A percentile compares a stretch with the other conserved stretches of the same genome.
Conservation (phyloP, 208 protist species). For the Trypanosoma caninum region DNA sequence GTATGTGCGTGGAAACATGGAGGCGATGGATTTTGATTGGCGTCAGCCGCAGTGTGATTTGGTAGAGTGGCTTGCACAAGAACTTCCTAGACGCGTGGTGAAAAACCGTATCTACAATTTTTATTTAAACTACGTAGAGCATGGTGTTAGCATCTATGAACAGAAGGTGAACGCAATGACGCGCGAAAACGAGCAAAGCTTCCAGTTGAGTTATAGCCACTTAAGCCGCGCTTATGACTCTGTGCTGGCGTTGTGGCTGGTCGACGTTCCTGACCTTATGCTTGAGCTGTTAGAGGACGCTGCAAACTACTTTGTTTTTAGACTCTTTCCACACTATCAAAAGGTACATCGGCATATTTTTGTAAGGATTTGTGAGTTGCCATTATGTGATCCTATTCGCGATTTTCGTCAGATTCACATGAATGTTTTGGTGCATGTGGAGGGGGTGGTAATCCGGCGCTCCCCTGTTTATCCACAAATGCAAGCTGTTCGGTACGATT, state of each 20-base stretch:
- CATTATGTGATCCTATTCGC: slow-evolving; percentile 95
- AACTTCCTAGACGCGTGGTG: slow-evolving; percentile 77
- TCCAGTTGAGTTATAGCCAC: slow-evolving; percentile 95
- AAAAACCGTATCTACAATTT: slow-evolving; percentile 93
- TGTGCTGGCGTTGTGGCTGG: slow-evolving; percentile 95
- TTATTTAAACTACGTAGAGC: slow-evolving; percentile 87
- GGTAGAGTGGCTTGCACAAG: slow-evolving; percentile 89
- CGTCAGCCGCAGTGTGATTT: slow-evolving; percentile 80
- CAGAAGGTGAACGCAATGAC: slow-evolving; percentile 81
- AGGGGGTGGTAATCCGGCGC: slow-evolving; percentile 98
- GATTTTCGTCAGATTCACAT: slow-evolving; percentile 98
- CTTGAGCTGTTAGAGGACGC: slow-evolving; percentile 97
- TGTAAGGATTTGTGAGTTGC: slow-evolving; percentile 97
- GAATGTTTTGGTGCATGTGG: slow-evolving; percentile 96
- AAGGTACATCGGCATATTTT: slow-evolving; percentile 92
- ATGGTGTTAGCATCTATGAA: slow-evolving; percentile 79
- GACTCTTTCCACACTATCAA: slow-evolving; percentile 92
- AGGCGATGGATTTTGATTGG: slow-evolving; percentile 85
- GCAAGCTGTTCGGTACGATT: slow-evolving; percentile 96
- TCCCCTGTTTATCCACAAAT: slow-evolving; percentile 98
- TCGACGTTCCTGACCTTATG: slow-evolving; percentile 96
- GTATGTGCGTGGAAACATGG: slow-evolving; percentile 76
- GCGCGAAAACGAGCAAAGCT: slow-evolving; percentile 91
- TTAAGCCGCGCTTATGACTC: slow-evolving; percentile 84
- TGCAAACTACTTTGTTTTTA: slow-evolving; percentile 90